phyloP scores from a whole-genome alignment of 2,329 filamentous ascomycete species.

The Coleophoma eucalyptorum region DNA sequence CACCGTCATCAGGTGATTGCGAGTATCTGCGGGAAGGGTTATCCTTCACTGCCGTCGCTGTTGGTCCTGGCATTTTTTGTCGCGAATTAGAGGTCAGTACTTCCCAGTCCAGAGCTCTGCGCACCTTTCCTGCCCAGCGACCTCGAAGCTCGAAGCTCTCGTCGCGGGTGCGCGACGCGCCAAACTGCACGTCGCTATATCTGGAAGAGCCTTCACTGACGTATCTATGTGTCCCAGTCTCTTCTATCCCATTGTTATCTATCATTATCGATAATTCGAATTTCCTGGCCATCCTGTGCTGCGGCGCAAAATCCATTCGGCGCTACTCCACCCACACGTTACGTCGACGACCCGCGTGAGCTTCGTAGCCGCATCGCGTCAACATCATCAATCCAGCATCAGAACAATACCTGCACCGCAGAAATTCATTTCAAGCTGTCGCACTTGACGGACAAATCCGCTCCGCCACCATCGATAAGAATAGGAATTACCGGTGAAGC shows the following conservation, averaged over 20 bases:
- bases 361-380: slow-evolving; percentile 17
- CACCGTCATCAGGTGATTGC: slow-evolving; percentile 23
- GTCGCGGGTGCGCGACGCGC: slow-evolving; percentile 17
- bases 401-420: slow-evolving; percentile 12
- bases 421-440: slow-evolving; percentile 9
- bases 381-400: slow-evolving; percentile 10
- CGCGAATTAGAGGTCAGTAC: slow-evolving; percentile 24
- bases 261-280: neutral
- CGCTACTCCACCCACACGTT: neutral
- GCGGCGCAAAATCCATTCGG: neutral
- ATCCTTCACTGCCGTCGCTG: slow-evolving; percentile 4
- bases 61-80: slow-evolving; percentile 6
- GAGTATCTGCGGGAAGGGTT: slow-evolving; percentile 25
- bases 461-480: slow-evolving; percentile 20
- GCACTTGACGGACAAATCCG: slow-evolving; percentile 10
- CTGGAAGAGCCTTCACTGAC: neutral
- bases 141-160: slow-evolving; percentile 11
- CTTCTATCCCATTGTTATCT: neutral
- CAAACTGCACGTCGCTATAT: neutral
- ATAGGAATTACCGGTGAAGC: slow-evolving; percentile 22
- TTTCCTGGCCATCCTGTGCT: neutral
- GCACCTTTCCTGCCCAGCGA: slow-evolving; percentile 5
- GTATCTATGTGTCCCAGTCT: neutral
- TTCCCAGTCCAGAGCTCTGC: neutral
- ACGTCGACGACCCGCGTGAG: neutral